These are phyloP conservation scores for Haematococcus lacustris DNA, from an alignment of 139 green algal genomes.

Conservation along the genomic window DNA sequence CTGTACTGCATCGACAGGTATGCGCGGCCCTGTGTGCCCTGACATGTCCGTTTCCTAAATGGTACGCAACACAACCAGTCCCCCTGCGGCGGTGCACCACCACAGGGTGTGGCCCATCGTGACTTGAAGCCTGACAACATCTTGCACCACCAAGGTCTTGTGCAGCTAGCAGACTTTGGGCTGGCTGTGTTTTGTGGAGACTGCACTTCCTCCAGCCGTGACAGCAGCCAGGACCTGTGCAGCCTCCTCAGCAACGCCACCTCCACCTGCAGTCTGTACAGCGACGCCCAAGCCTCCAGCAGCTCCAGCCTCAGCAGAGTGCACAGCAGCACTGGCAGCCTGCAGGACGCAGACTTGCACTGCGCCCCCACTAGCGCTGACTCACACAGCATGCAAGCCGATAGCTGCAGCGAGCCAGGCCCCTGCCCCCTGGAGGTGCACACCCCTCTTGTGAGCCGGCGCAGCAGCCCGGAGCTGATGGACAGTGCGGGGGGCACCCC, in stretches of 20 bases:
- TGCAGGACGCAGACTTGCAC: too few species aligned
- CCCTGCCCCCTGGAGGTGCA: neutral
- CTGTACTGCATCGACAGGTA: too few species aligned
- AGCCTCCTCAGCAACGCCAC: neutral
- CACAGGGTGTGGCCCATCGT: constrained; percentile 24
- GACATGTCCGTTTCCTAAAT: too few species aligned
- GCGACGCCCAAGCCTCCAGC: neutral
- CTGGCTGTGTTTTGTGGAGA: constrained; percentile 31
- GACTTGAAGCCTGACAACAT: constrained; percentile 47
- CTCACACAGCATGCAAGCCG: too few species aligned
- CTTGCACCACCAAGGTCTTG: constrained; percentile 17
- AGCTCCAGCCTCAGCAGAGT: neutral
- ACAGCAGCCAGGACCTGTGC: constrained; percentile 4
- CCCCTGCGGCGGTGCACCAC: too few species aligned
- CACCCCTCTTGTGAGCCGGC: neutral
- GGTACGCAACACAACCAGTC: too few species aligned
- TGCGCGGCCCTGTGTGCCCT: too few species aligned
- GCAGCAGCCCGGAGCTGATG: constrained; percentile 1
- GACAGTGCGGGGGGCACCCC: constrained; percentile 33
- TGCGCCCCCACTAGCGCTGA: too few species aligned
- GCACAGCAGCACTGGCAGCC: neutral
- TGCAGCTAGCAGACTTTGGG: constrained; percentile 40
- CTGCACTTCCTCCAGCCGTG: neutral
- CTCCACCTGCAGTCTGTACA: neutral
- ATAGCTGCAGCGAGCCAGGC: constrained; percentile 11